Evolutionary conservation across 768 basidiomycete genomes (phyloP), one percentile per base, ranked within the genome.

Genomic region (Austroboletus festivus): DNA sequence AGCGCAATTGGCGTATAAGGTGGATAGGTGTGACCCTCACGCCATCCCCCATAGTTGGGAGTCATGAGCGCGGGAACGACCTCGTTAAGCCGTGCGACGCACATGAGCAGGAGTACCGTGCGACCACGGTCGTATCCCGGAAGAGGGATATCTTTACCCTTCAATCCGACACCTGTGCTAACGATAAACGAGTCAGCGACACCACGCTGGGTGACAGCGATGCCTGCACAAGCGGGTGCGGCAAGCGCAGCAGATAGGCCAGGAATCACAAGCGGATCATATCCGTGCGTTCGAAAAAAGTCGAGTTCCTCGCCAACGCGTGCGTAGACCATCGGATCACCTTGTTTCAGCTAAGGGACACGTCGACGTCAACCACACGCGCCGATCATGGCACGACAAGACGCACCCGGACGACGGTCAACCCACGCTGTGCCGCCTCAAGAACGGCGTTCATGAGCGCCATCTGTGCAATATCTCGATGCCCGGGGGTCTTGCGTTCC

Each of bases 401-500:
- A 33, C 86, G 41, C 59, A 91, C 89, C 45, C 95, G 75, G 28
- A 99, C 88, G 21, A 99, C 94, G 6, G 82, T 86, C 50, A 92
- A 69, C 0, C 95, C 96, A 16, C 74, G 76, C 42, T 68, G 72
- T 0, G 92, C 94, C 12, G 85, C 93, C 26, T 86, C 87, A 9
- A 97, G 71, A 2, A 93, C 96, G 5, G 86, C 81, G 51, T 88
- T 82, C 92, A 96, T 95, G 77, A 98, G 83, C 69, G 98, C 96
- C 31, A 76, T 79, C 65, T 99, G 96, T 2, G 94, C 93, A 13
- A 86, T 86, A 42, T 99, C 95, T 2, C 93, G 91, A 62, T 98
- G 98, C 0, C 96, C 96, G 0, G 96, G 96, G 71, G 95, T 97
- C 62, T 99, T 99, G 56, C 86, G 86, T 16, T n/a, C n/a, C n/a